Evolutionary conservation across 192 early-diverging fungal genomes (phyloP).

Genomic region (Coemansia sp.): DNA sequence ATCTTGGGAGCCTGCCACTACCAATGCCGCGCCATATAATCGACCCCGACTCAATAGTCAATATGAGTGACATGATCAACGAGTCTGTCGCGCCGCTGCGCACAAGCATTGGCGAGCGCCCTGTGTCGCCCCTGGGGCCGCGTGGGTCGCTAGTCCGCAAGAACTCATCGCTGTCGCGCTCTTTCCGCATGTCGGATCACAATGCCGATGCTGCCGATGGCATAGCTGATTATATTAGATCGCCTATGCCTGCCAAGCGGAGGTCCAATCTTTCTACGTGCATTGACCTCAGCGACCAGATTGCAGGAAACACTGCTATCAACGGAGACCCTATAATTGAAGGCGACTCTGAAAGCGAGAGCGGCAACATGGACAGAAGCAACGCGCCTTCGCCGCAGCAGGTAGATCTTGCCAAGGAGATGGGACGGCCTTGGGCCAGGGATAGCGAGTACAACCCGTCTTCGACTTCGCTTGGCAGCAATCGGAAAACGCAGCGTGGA

Average conservation of each 20-base stretch:
- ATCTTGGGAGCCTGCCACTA: constrained; percentile 41
- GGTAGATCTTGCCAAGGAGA: background rate
- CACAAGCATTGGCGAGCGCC: constrained; percentile 28
- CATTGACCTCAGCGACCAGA: background rate
- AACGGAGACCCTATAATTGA: background rate
- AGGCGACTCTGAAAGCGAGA: constrained; percentile 8
- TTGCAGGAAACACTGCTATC: background rate
- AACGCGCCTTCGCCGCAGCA: constrained; percentile 3
- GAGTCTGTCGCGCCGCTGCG: constrained; percentile 23
- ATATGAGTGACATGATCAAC: constrained; percentile 38
- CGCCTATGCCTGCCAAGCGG: constrained; percentile 15
- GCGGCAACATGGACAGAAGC: constrained; percentile 4
- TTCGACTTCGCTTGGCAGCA: constrained; percentile 23
- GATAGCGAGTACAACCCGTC: constrained; percentile 39
- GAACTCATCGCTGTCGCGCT: constrained; percentile 39
- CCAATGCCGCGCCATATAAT: constrained; percentile 39
- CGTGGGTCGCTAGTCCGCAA: constrained; percentile 22
- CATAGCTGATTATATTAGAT: background rate
- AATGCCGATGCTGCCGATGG: constrained; percentile 4
- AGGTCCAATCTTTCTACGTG: constrained; percentile 19
- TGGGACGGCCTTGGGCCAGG: constrained; percentile 33
- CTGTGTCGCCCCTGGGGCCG: constrained; percentile 23
- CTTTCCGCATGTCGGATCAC: constrained; percentile 16
- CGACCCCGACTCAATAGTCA: constrained; percentile 36
- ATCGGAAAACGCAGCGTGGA: constrained; percentile 31